Evolutionary conservation across 2,329 filamentous ascomycete species (phyloP).

Genomic region (Pseudogymnoascus sp.): DNA sequence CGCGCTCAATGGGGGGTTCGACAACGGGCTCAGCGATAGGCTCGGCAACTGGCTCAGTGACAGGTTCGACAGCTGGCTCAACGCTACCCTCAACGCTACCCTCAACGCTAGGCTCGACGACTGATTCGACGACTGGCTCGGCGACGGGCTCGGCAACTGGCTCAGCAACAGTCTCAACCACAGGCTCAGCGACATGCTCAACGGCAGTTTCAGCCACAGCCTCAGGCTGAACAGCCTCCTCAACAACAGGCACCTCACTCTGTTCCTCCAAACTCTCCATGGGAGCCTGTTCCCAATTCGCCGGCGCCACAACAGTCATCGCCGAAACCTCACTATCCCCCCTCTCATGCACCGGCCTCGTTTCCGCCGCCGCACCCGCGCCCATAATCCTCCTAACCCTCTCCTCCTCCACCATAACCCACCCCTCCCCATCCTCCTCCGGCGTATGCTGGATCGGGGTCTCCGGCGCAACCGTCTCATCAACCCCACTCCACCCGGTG

Average conservation of each 20-base stretch:
- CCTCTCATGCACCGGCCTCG: neutral
- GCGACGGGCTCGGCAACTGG: neutral
- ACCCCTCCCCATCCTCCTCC: neutral
- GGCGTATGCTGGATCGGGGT: neutral
- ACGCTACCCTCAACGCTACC: no score
- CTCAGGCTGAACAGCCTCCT: neutral
- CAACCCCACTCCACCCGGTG: neutral
- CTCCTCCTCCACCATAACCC: neutral
- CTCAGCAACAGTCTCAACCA: neutral
- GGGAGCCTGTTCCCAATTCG: neutral
- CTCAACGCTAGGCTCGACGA: neutral
- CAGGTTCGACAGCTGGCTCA: neutral
- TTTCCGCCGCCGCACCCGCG: neutral
- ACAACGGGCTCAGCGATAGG: neutral
- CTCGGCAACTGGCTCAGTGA: neutral
- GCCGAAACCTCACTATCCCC: constrained; percentile 4
- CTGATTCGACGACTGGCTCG: neutral
- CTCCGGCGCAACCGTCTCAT: neutral
- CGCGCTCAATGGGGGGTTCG: neutral
- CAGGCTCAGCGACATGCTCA: neutral
- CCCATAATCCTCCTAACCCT: neutral
- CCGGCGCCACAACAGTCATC: neutral
- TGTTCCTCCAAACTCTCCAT: neutral
- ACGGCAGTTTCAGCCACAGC: neutral
- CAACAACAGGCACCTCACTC: neutral